Evolutionary conservation across 129 eudicot genomes (phyloP).

Genomic region (Saussurea involucrata): DNA sequence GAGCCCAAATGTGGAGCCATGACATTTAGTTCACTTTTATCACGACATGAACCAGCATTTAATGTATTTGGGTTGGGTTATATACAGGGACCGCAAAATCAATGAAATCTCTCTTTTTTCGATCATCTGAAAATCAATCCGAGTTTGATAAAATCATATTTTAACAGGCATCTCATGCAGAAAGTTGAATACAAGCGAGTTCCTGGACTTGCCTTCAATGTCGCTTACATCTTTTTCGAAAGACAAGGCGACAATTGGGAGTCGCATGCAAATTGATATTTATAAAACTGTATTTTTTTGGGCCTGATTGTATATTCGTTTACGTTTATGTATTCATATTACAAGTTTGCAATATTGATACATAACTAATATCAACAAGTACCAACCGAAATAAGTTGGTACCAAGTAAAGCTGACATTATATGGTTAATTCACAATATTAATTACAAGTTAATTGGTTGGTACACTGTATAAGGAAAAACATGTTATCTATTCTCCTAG

Average conservation of each 20-base stretch:
- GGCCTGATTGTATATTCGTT: not conserved
- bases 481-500: not conserved
- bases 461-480: too few relatives aligned
- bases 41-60: not conserved
- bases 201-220: not conserved
- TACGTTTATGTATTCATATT: too few relatives aligned
- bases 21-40: not conserved
- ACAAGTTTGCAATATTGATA: not conserved
- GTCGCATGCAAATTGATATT: too few relatives aligned
- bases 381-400: not conserved
- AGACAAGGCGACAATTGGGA: not conserved
- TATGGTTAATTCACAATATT: too few relatives aligned
- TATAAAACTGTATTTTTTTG: too few relatives aligned
- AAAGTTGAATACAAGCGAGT: not conserved
- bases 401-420: not conserved
- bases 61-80: not conserved
- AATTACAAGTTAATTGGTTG: not conserved
- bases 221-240: not conserved
- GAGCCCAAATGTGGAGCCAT: not conserved
- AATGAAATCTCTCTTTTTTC: not conserved
- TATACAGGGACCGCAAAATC: not conserved
- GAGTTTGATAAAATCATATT: not conserved
- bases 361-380: not conserved
- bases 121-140: not conserved
- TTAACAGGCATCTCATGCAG: not conserved